Conservation (phyloP, 1,284 basidiomycete species). For the Ceratobasidium sp. region DNA sequence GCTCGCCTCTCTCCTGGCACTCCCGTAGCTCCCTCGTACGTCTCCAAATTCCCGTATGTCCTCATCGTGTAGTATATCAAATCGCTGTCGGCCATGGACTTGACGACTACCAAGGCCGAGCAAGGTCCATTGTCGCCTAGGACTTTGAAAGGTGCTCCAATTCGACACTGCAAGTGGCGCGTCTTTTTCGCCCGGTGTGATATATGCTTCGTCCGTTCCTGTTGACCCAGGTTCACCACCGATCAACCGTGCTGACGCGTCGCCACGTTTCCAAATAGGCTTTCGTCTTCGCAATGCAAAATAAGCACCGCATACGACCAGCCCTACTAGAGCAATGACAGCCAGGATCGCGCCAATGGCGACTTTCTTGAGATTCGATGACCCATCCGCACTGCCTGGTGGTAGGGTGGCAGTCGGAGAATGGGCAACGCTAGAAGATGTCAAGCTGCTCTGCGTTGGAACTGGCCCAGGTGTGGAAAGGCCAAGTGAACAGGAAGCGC, state of each 20-base stretch:
- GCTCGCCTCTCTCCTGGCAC: conserved; percentile 10
- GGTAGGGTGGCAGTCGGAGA: conserved; percentile 16
- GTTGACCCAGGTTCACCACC: conserved; percentile 57
- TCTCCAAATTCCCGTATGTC: conserved; percentile 43
- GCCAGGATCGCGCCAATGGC: conserved; percentile 65
- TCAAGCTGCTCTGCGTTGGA: conserved; percentile 43
- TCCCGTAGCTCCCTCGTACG: conserved; percentile 7
- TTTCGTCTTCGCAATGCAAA: conserved; percentile 54
- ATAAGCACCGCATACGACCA: conserved; percentile 55
- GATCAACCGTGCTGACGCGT: conserved; percentile 48
- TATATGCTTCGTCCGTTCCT: conserved; percentile 53
- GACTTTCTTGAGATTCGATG: conserved; percentile 53
- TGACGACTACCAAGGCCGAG: conserved; percentile 31
- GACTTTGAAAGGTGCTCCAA: conserved; percentile 45
- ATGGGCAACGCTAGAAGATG: background rate
- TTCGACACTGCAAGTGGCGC: conserved; percentile 50
- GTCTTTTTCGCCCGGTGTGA: conserved; percentile 50
- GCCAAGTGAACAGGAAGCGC: background rate
- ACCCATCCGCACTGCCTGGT: conserved; percentile 42
- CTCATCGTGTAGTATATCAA: conserved; percentile 45
- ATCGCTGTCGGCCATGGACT: conserved; percentile 28
- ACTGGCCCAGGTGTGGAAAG: conserved; percentile 55
- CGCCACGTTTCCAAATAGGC: conserved; percentile 43
- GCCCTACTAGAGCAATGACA: conserved; percentile 59
- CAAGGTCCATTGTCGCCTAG: conserved; percentile 42